Percentiles rank a stretch among this genome's conserved stretches.
Conservation (phyloP, 2,329 filamentous ascomycete species). For the Clathrospora elynae region DNA sequence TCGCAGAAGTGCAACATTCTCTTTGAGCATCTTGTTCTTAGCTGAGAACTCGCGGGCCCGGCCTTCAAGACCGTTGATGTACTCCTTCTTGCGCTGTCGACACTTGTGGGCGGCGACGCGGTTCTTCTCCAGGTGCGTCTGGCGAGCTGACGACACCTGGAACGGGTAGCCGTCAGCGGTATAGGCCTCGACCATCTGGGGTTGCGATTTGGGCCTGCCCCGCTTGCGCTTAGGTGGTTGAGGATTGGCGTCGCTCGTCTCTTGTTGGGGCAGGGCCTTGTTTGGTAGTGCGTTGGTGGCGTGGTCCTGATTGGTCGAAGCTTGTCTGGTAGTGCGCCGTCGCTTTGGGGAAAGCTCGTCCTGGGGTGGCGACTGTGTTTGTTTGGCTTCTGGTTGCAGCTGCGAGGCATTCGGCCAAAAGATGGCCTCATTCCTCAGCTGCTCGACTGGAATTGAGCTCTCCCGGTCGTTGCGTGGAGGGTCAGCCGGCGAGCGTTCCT, state of each 20-base stretch:
- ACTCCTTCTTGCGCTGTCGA: conserved; percentile 69
- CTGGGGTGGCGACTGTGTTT: conserved; percentile 8
- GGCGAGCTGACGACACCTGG: conserved; percentile 43
- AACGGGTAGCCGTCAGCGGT: conserved; percentile 43
- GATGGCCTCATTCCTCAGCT: conserved; percentile 35
- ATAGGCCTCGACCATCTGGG: conserved; percentile 38
- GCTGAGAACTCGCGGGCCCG: conserved; percentile 48
- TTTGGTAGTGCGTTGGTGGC: conserved; percentile 1
- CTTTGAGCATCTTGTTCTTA: conserved; percentile 45
- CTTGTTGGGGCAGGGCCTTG: conserved; percentile 15
- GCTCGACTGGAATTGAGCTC: conserved; percentile 36
- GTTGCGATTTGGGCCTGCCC: conserved; percentile 43
- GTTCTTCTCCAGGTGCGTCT: conserved; percentile 66
- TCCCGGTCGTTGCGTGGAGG: conserved; percentile 18
- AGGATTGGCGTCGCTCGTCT: conserved; percentile 21
- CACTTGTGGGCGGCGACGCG: conserved; percentile 75
- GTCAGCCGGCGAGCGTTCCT: conserved; percentile 41
- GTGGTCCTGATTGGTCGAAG: conserved; percentile 16
- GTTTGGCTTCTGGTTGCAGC: too few relatives aligned
- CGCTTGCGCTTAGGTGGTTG: conserved; percentile 46
- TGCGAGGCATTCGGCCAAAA: too few relatives aligned
- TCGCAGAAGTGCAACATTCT: conserved; percentile 41
- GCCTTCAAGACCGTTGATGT: conserved; percentile 58
- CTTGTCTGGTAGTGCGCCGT: conserved; percentile 31
- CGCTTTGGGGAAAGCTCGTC: conserved; percentile 31